These are phyloP conservation scores for Arabidopsis suecica DNA, from an alignment of 345 rosid genomes.

Conservation along the genomic window DNA sequence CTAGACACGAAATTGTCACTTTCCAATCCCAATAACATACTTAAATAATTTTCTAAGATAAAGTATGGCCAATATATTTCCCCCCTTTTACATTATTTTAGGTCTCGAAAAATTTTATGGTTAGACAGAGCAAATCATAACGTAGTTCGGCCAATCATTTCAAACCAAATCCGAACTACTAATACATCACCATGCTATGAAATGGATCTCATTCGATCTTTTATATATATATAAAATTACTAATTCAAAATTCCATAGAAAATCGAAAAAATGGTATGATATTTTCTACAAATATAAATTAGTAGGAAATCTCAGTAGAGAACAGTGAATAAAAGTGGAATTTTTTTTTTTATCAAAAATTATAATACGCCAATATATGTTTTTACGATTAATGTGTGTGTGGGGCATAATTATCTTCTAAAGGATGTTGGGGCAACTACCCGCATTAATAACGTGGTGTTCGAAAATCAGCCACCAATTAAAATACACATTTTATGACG, in stretches of 20 bases:
- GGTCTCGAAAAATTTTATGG: neutral
- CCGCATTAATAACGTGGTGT: conserved; percentile 18
- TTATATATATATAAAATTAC: too few species aligned
- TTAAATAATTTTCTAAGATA: neutral
- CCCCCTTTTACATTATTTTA: neutral
- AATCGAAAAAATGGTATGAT: too few species aligned
- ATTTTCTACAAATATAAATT: too few species aligned
- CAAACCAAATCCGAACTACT: neutral
- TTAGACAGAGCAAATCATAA: neutral
- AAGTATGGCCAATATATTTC: neutral
- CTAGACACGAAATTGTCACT: neutral
- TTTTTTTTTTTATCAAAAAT: too few species aligned
- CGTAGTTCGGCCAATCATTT: neutral
- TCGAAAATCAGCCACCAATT: neutral
- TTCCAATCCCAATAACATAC: neutral
- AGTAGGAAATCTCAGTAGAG: too few species aligned
- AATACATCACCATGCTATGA: neutral
- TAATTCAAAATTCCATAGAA: too few species aligned
- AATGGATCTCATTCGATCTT: neutral
- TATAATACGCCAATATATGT: too few species aligned
- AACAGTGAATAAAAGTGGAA: too few species aligned
- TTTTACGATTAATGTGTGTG: neutral
- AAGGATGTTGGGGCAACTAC: conserved; percentile 6
- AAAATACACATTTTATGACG: neutral
- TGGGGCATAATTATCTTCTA: neutral